Conservation (phyloP, 805 yeast species). For the Metschnikowia shivogae region DNA sequence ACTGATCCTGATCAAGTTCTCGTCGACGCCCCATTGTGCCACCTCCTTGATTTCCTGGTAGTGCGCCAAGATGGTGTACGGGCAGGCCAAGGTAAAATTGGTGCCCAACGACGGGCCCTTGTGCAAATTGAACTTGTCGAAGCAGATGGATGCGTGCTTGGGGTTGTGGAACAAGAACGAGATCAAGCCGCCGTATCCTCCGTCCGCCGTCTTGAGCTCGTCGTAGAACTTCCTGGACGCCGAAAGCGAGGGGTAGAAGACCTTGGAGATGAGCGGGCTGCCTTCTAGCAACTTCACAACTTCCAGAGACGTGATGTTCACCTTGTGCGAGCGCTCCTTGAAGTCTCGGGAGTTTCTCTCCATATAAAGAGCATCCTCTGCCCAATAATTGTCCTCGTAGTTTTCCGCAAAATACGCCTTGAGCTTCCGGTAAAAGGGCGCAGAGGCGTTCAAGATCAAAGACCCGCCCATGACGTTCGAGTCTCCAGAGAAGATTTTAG, state of each 20-base stretch:
- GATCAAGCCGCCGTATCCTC: constrained; percentile 88
- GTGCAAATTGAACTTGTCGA: constrained; percentile 61
- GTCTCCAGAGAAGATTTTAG: constrained; percentile 92
- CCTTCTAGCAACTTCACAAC: constrained; percentile 51
- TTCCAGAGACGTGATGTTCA: constrained; percentile 53
- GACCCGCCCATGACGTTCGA: constrained; percentile 96
- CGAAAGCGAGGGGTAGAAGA: constrained; percentile 67
- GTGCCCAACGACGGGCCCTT: constrained; percentile 94
- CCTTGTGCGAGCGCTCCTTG: constrained; percentile 52
- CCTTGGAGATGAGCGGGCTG: constrained; percentile 52
- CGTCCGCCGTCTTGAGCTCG: constrained; percentile 55
- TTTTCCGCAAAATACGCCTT: constrained; percentile 47
- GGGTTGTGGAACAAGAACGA: constrained; percentile 67
- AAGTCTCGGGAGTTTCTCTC: constrained; percentile 94
- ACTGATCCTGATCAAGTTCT: constrained; percentile 72
- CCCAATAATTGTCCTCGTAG: constrained; percentile 79
- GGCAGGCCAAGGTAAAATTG: constrained; percentile 84
- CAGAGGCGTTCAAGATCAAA: constrained; percentile 66
- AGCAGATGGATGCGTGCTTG: constrained; percentile 65
- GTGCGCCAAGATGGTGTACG: constrained; percentile 85
- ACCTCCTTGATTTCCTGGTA: constrained; percentile 76
- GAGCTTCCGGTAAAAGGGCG: constrained; percentile 47
- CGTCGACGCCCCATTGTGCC: constrained; percentile 77
- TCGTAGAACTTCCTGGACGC: constrained; percentile 66
- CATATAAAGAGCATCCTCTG: constrained; percentile 86